phyloP scores from a whole-genome alignment of 139 green algal genomes.

The Closterium sp. region DNA sequence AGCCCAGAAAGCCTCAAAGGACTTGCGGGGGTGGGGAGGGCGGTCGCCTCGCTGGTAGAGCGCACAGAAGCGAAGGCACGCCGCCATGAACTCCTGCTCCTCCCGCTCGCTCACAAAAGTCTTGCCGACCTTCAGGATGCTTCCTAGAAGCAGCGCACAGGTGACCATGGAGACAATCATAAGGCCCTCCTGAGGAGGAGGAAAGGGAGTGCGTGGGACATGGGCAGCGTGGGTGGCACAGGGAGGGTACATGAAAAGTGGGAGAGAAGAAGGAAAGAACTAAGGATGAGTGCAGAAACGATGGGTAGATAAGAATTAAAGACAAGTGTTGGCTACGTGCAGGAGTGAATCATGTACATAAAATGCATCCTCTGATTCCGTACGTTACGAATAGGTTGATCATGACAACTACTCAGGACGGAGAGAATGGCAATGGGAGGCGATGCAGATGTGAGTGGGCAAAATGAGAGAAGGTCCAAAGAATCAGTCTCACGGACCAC shows the following conservation, averaged over 20 bases:
- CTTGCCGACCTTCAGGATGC: conserved; percentile 55
- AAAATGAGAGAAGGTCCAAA: too few species aligned
- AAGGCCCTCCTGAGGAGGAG: background rate
- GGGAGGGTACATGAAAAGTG: background rate
- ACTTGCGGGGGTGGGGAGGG: background rate
- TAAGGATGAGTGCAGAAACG: too few species aligned
- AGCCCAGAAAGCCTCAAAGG: background rate
- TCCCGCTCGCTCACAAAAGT: conserved; percentile 53
- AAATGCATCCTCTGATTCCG: too few species aligned
- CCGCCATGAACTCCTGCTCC: conserved; percentile 52
- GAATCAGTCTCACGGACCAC: background rate
- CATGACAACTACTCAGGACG: too few species aligned
- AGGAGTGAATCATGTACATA: too few species aligned
- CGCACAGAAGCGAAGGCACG: conserved; percentile 34
- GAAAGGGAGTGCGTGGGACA: too few species aligned
- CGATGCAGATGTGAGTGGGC: too few species aligned
- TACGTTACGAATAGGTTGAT: too few species aligned
- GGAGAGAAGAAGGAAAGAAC: background rate
- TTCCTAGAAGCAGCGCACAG: conserved; percentile 49
- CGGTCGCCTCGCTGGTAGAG: conserved; percentile 22
- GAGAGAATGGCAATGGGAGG: too few species aligned
- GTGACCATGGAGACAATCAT: conserved; percentile 55
- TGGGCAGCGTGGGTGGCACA: too few species aligned
- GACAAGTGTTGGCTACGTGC: too few species aligned
- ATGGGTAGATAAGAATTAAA: too few species aligned